Evolutionary conservation across 331 rosid species (phyloP).

Genomic region (Telfairia occidentalis): DNA sequence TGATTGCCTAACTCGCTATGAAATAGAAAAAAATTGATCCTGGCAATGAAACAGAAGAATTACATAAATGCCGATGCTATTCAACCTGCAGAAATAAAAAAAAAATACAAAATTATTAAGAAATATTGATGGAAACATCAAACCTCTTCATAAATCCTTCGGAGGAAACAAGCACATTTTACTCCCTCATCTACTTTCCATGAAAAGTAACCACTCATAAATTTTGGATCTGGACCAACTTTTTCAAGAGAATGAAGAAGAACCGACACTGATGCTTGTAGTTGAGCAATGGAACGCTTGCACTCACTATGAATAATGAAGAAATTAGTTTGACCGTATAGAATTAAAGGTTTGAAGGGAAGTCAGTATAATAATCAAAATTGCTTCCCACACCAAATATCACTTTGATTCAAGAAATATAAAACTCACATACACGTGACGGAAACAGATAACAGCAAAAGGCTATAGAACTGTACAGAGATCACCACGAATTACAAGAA

Average conservation of each 20-base stretch:
- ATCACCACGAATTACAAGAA: not conserved
- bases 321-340: constrained; percentile 9
- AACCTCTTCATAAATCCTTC: constrained; percentile 85
- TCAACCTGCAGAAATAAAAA: not conserved
- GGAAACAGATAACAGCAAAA: not conserved
- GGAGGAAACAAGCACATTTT: constrained; percentile 63
- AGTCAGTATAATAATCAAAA: not conserved
- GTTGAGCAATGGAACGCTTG: constrained; percentile 45
- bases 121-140: not conserved
- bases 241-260: constrained; percentile 80
- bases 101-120: not conserved
- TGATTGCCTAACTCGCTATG: not conserved
- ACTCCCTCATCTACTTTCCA: constrained; percentile 78
- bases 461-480: not conserved
- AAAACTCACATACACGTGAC: not conserved
- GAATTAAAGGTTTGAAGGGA: not conserved
- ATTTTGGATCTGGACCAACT: constrained; percentile 24
- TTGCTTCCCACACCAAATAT: not conserved
- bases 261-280: constrained; percentile 59
- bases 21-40: not conserved
- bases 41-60: not conserved
- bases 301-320: constrained; percentile 45
- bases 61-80: not conserved
- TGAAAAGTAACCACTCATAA: constrained; percentile 37
- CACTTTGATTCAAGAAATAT: not conserved